Percentiles rank a stretch among this genome's conserved stretches.
Evolutionary conservation across 345 rosid species (phyloP).

Genomic region (Citrus glauca): DNA sequence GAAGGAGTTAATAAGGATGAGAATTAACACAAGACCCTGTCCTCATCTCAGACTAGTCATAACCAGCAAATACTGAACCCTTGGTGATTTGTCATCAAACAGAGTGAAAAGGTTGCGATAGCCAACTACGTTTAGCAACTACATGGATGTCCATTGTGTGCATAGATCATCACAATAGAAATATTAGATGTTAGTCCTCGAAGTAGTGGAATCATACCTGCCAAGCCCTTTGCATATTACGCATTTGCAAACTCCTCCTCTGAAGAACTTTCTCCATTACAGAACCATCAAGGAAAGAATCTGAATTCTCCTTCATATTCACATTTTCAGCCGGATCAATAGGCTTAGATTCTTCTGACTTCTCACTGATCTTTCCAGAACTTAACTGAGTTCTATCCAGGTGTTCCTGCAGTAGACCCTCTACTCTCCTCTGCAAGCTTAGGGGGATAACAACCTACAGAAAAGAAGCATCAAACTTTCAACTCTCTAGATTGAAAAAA

Average conservation of each 20-base stretch:
- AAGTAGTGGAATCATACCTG: constrained; percentile 38
- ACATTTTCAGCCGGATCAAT: constrained; percentile 41
- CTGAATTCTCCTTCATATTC: constrained; percentile 42
- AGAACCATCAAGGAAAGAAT: constrained; percentile 67
- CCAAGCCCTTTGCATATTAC: constrained; percentile 94
- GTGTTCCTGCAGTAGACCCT: constrained; percentile 89
- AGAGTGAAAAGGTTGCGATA: neutral
- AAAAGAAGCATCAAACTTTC: constrained; percentile 8
- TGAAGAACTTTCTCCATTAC: constrained; percentile 97
- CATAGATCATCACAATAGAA: neutral
- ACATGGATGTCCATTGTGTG: neutral
- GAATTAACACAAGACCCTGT: too few species aligned
- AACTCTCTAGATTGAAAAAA: constrained; percentile 1
- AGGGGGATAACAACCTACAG: constrained; percentile 79
- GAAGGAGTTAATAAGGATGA: too few species aligned
- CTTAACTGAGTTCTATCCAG: constrained; percentile 68
- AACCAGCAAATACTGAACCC: too few species aligned
- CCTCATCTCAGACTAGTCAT: too few species aligned
- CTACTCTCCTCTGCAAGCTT: constrained; percentile 92
- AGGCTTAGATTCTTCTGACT: constrained; percentile 31
- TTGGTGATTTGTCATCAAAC: neutral
- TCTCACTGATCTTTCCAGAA: constrained; percentile 38
- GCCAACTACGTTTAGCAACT: neutral
- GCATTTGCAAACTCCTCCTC: constrained; percentile 86
- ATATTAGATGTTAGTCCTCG: neutral